These are phyloP conservation scores for Teratosphaeria gauchensis DNA, from an alignment of 2,329 filamentous ascomycete species.

Conservation along the genomic window DNA sequence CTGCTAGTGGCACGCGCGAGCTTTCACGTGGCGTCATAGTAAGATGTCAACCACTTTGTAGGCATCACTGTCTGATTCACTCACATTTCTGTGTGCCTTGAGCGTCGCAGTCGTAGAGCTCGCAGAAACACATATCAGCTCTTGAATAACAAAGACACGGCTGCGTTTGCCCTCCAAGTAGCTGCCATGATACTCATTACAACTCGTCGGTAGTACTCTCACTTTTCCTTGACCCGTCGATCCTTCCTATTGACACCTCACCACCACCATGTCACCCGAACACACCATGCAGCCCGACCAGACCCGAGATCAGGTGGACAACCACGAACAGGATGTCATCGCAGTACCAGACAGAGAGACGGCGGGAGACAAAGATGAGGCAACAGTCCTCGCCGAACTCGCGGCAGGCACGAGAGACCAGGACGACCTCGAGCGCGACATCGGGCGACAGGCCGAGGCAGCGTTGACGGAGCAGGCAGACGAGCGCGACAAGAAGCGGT, in stretches of 20 bases:
- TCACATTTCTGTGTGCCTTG: background rate
- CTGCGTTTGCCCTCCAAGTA: background rate
- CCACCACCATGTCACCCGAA: background rate
- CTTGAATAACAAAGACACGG: background rate
- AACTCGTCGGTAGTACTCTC: background rate
- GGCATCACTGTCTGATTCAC: background rate
- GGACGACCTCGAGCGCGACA: constrained; percentile 82
- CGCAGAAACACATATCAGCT: background rate
- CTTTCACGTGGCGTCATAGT: background rate
- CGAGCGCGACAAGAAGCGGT: constrained; percentile 52
- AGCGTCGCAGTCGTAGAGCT: background rate
- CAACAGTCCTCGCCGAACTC: constrained; percentile 29
- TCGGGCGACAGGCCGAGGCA: constrained; percentile 56
- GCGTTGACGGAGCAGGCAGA: constrained; percentile 53
- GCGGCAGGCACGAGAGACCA: constrained; percentile 59
- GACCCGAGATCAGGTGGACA: background rate
- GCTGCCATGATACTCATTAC: background rate
- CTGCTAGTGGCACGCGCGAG: background rate
- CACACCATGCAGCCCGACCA: background rate
- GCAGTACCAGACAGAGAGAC: background rate
- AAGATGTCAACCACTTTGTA: background rate
- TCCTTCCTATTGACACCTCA: background rate
- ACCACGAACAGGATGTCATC: background rate
- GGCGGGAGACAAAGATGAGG: constrained; percentile 22
- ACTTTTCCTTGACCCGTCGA: background rate